Conservation (phyloP, 2,329 filamentous ascomycete species). For the Penicillium corylophilum region DNA sequence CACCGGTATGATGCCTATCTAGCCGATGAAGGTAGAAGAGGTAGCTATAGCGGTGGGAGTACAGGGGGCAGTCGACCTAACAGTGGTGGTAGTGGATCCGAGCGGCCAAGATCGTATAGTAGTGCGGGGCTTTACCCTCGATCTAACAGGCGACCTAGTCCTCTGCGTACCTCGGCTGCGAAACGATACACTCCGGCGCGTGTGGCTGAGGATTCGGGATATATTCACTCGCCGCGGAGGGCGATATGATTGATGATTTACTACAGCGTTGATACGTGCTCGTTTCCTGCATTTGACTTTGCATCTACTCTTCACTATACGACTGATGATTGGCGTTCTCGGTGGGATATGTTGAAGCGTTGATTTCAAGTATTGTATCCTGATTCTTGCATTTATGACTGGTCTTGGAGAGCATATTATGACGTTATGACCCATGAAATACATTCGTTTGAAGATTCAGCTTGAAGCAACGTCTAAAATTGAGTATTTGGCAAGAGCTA, state of each 20-base stretch:
- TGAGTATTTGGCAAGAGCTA: too few species aligned
- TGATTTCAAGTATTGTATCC: neutral
- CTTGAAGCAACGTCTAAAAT: too few species aligned
- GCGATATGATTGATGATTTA: conserved; percentile 19
- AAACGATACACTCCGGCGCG: conserved; percentile 21
- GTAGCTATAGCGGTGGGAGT: conserved; percentile 24
- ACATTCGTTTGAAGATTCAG: too few species aligned
- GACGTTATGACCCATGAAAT: too few species aligned
- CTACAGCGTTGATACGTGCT: neutral
- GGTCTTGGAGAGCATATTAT: too few species aligned
- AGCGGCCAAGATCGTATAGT: conserved; percentile 24
- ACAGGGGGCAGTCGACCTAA: conserved; percentile 17
- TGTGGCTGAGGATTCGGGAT: conserved; percentile 15
- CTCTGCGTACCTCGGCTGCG: conserved; percentile 15
- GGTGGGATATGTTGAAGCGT: neutral
- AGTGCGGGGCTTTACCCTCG: conserved; percentile 14
- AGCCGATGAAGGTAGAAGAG: conserved; percentile 25
- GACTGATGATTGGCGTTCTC: neutral
- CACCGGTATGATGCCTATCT: conserved; percentile 26
- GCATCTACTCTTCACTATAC: neutral
- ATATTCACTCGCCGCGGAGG: conserved; percentile 12
- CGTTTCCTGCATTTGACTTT: neutral
- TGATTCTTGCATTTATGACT: neutral
- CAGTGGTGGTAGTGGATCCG: conserved; percentile 26
- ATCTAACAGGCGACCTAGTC: conserved; percentile 18